Base-by-base conservation (phyloP, 2,329 filamentous ascomycete species). In the Bipolaris cookei region DNA sequence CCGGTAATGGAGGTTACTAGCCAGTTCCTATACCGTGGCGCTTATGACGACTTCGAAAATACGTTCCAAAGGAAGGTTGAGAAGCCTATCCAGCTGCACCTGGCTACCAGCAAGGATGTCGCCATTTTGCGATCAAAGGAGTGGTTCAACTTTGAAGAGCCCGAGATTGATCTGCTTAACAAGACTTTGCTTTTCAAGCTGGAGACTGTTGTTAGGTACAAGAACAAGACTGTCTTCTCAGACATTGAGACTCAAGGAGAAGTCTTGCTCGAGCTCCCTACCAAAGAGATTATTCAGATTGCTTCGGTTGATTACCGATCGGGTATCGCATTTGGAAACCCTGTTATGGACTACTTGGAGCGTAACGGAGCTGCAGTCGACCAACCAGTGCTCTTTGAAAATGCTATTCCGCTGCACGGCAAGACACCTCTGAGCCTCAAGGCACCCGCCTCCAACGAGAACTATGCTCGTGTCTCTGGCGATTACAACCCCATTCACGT, bases 401-500 rank as follows among this genome's bases (percentile, higher is more conserved):
- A 99, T 78, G 86, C 95, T 14, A 99, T 99, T 66, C 95, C 95
- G 37, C 85, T 99, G 46, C 96, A 90, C 72, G 94, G 95, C 69
- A 97, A 93, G 83, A 90, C 90, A 1, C 91, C 93, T 50, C 84
- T 99, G 60, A 87, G 90, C 65, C 84, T 99, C 51, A 93, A 92
- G 74, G 94, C 95, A 6, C 95, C 95, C 53, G 90, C 93, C 16
- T 97, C 93, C 54, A 99, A 99, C 80, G 95, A 99, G 83, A 97
- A 91, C 28, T 99, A 99, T 72, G 96, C 95, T 61, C 91, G 92
- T 65, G 95, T 99, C 16, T 99, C 96, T 49, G 95, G 95, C 44
- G 95, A 99, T 77, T 99, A 92, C 85, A 99, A 99, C 79, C 95
- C 95, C 21, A 99, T 99, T 62, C 95, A 99, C 83, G 95, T 99